Evolutionary conservation across 345 rosid species (phyloP).

Genomic region (Rhodamnia rubescens): DNA sequence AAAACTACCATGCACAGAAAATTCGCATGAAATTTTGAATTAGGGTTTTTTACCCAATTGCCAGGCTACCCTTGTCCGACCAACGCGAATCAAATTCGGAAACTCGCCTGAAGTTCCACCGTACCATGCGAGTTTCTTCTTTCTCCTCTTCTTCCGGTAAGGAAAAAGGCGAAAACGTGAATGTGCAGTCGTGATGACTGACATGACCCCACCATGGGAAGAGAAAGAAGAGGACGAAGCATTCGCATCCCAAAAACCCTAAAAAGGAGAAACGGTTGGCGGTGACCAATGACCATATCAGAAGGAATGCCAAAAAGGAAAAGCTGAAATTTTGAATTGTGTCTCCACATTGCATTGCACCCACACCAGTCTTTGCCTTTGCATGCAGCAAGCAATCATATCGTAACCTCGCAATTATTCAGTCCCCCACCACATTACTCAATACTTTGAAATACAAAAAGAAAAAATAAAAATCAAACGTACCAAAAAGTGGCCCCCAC

Average conservation of each 20-base stretch:
- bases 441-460: too few relatives aligned
- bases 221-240: conserved; percentile 17
- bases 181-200: not conserved
- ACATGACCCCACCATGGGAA: conserved; percentile 28
- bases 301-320: conserved; percentile 23
- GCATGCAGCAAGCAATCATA: conserved; percentile 1
- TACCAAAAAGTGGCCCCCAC: not conserved
- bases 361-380: not conserved
- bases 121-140: not conserved
- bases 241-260: not conserved
- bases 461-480: not conserved
- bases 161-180: too few relatives aligned
- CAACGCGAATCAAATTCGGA: not conserved
- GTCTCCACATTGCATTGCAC: conserved; percentile 1
- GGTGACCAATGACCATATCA: conserved; percentile 6
- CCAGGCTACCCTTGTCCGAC: not conserved
- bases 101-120: not conserved
- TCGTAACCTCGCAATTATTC: conserved; percentile 5
- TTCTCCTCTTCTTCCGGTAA: not conserved
- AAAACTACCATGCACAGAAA: not conserved
- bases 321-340: conserved; percentile 50
- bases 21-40: not conserved
- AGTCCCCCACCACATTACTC: conserved; percentile 10
- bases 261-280: conserved; percentile 30
- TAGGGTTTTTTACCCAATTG: not conserved